Evolutionary conservation across 768 basidiomycete species (phyloP), one percentile per base, ranked within the genome.

Genomic region (Mycena galopus): DNA sequence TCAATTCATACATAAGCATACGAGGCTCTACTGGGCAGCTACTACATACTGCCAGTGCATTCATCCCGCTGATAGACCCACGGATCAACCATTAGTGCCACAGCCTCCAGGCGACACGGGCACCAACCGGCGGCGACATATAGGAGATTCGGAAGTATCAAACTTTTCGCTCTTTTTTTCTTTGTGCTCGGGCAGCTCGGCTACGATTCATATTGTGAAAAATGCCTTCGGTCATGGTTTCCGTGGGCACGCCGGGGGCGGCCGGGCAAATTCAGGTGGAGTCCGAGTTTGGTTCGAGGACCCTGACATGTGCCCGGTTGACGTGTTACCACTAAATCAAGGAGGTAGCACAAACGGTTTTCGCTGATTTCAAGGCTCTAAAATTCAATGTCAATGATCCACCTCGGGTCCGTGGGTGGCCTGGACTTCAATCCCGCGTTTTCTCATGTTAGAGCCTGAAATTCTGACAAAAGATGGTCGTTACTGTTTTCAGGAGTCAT

Each of bases 31-130:
- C n/a, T n/a, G n/a, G n/a, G n/a, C n/a, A n/a, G n/a, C n/a, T n/a
- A n/a, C n/a, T n/a, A n/a, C n/a, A n/a, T n/a, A n/a, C n/a, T n/a
- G n/a, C n/a, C n/a, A n/a, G n/a, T n/a, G n/a, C 51, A 25, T 7
- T 51, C 33, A 33, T 42, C 32, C 23, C 19, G 47, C 8, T 50
- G 23, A 23, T 16, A 25, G 29, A 19, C 32, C 23, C 16, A 33
- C 58, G 65, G 62, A 53, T 51, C 69, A 71, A 30, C 33, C n/a
- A n/a, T 29, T 11, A 12, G 14, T 16, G 60, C 32, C n/a, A 69
- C 50, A 66, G 70, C 58, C 23, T 71, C 60, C 70, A 62, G 70
- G 65, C 58, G 44, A 16, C 35, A 47, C 39, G 27, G 50, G 39
- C n/a, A 39, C 21, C 16, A 21, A 47, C 19, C 44, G 17, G 17